These are phyloP conservation scores for Cornus kousa DNA, from an alignment of 148 eudicot species.

Conservation along the genomic window DNA sequence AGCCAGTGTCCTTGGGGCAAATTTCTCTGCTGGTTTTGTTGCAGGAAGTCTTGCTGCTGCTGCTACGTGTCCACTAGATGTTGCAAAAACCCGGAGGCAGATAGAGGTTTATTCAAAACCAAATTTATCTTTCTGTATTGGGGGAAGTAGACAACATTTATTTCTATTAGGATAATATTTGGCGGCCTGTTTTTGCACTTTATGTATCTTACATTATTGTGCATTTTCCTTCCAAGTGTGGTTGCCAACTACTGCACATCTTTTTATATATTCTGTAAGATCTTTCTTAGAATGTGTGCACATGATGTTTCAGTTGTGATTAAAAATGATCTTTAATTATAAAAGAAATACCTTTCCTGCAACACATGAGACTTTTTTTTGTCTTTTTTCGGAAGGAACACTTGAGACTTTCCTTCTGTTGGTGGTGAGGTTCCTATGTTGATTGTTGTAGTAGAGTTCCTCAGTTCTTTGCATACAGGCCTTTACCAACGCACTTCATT, in stretches of 20 bases:
- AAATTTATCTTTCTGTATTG: neutral
- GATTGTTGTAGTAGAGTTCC: neutral
- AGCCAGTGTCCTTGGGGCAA: constrained; percentile 60
- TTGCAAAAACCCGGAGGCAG: constrained; percentile 90
- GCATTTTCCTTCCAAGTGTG: no score
- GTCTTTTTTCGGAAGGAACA: neutral
- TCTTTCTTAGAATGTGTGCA: neutral
- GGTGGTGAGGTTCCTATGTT: neutral
- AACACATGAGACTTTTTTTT: neutral
- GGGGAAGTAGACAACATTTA: neutral
- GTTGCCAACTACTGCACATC: no score
- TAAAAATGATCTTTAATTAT: no score
- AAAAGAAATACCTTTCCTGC: neutral
- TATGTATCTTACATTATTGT: no score
- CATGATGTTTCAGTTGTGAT: neutral
- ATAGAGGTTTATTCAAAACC: constrained; percentile 62
- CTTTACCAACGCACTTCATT: neutral
- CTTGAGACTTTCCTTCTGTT: neutral
- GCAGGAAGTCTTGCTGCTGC: constrained; percentile 97
- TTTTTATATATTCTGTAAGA: no score
- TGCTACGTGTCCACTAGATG: constrained; percentile 93
- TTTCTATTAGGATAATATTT: neutral
- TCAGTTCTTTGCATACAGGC: neutral
- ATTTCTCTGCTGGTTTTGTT: constrained; percentile 87
- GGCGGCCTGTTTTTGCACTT: neutral